phyloP scores from a whole-genome alignment of 2,329 filamentous ascomycete species.

The Helicocarpus griseus region DNA sequence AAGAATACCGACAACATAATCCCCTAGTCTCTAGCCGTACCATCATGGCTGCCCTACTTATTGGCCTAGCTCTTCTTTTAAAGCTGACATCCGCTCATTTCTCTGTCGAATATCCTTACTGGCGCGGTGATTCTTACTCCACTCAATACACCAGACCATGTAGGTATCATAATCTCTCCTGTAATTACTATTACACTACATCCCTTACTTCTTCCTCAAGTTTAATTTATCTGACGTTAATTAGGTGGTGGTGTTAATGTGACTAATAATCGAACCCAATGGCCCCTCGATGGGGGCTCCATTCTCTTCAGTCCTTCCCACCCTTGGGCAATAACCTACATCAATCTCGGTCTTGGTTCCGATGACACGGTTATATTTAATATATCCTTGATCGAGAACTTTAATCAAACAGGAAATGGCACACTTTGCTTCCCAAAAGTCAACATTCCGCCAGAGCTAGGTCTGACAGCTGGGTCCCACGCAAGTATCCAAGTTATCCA shows the following conservation, averaged over 20 bases:
- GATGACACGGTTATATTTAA: conserved; percentile 35
- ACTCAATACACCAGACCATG: conserved; percentile 35
- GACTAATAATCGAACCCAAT: conserved; percentile 36
- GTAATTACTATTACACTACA: neutral
- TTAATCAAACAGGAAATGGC: conserved; percentile 41
- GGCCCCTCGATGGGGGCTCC: conserved; percentile 37
- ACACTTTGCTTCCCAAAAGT: conserved; percentile 37
- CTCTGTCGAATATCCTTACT: conserved; percentile 20
- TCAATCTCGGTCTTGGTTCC: conserved; percentile 37
- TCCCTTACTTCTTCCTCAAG: neutral
- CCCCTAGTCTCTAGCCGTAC: neutral
- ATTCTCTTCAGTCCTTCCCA: conserved; percentile 33
- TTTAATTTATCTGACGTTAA: neutral
- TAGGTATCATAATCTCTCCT: conserved; percentile 12
- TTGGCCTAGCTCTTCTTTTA: conserved; percentile 3
- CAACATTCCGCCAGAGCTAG: conserved; percentile 19
- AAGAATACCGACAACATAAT: no score
- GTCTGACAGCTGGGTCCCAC: conserved; percentile 28
- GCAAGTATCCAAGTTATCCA: conserved; percentile 39
- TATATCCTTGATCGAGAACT: conserved; percentile 32
- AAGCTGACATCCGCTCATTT: conserved; percentile 18
- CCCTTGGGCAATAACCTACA: conserved; percentile 35
- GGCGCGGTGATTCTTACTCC: conserved; percentile 35
- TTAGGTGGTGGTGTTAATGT: conserved; percentile 32
- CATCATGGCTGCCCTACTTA: neutral